Conservation (phyloP, 352 stramenopile genomes). For the Pythium oligandrum region DNA sequence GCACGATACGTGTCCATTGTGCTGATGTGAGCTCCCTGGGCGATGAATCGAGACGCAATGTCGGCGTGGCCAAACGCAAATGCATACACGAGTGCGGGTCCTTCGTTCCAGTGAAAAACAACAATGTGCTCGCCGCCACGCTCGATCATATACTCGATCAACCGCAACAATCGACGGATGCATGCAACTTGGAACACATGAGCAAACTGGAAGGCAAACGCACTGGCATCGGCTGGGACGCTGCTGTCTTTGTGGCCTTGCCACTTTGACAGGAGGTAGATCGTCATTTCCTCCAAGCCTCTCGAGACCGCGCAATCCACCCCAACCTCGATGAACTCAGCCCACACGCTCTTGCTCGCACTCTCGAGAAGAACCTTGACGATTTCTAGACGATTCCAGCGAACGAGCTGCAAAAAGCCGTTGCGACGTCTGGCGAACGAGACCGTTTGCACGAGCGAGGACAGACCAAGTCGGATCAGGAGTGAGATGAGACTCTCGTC, state of each 20-base stretch:
- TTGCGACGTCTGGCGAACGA: slow-evolving; percentile 41
- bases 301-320: slow-evolving; percentile 51
- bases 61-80: slow-evolving; percentile 54
- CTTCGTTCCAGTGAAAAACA: slow-evolving; percentile 57
- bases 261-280: slow-evolving; percentile 50
- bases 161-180: slow-evolving; percentile 33
- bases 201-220: slow-evolving; percentile 70
- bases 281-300: slow-evolving; percentile 61
- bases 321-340: slow-evolving; percentile 51
- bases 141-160: slow-evolving; percentile 48
- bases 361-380: slow-evolving; percentile 31
- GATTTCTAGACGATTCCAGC: slow-evolving; percentile 49
- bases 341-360: slow-evolving; percentile 2
- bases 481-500: slow-evolving; percentile 13
- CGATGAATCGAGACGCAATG: slow-evolving; percentile 25
- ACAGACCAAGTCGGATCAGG: slow-evolving; percentile 11
- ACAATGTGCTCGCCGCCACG: slow-evolving; percentile 51
- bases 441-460: slow-evolving; percentile 3
- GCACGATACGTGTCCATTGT: slow-evolving; percentile 41
- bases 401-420: slow-evolving; percentile 55
- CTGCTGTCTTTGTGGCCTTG: slow-evolving; percentile 23
- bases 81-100: slow-evolving; percentile 49
- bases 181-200: slow-evolving; percentile 57
- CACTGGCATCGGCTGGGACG: slow-evolving; percentile 18
- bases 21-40: slow-evolving; percentile 44